These are phyloP conservation scores for Thelonectria rubi DNA, from an alignment of 2,329 filamentous ascomycete species.

Conservation along the genomic window DNA sequence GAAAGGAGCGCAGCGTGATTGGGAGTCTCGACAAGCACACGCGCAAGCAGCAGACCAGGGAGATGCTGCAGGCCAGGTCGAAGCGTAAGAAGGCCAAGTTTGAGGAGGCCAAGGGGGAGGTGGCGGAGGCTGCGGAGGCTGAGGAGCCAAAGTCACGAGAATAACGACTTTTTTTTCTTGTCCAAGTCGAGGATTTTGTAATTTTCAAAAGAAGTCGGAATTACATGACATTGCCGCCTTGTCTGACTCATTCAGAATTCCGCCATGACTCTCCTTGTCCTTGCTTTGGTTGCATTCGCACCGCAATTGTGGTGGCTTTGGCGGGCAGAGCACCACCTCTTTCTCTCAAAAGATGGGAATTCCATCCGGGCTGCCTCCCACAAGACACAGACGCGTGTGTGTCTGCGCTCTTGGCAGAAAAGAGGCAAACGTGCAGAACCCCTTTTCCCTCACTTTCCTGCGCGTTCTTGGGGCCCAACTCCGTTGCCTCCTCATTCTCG, in stretches of 20 bases:
- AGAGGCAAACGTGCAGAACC: no score
- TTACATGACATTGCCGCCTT: neutral
- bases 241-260: neutral
- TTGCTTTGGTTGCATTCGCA: no score
- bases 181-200: neutral
- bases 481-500: no score
- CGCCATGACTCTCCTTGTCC: neutral
- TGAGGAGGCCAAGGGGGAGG: constrained; percentile 18
- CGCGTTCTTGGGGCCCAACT: no score
- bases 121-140: constrained; percentile 26
- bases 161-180: neutral
- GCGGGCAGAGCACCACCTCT: no score
- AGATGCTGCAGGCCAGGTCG: constrained; percentile 59
- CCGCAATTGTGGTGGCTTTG: no score
- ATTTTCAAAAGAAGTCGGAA: constrained; percentile 19
- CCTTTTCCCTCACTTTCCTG: no score
- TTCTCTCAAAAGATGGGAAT: no score
- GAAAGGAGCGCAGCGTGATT: constrained; percentile 61
- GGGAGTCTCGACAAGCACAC: constrained; percentile 63
- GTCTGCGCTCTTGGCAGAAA: no score
- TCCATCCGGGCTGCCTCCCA: no score
- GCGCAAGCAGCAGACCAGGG: constrained; percentile 66
- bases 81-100: constrained; percentile 50
- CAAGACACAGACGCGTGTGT: no score
- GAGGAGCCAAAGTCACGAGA: constrained; percentile 31